Evolutionary conservation across 768 basidiomycete genomes (phyloP), one percentile per base, ranked within the genome.

Genomic region (Lentinula edodes): DNA sequence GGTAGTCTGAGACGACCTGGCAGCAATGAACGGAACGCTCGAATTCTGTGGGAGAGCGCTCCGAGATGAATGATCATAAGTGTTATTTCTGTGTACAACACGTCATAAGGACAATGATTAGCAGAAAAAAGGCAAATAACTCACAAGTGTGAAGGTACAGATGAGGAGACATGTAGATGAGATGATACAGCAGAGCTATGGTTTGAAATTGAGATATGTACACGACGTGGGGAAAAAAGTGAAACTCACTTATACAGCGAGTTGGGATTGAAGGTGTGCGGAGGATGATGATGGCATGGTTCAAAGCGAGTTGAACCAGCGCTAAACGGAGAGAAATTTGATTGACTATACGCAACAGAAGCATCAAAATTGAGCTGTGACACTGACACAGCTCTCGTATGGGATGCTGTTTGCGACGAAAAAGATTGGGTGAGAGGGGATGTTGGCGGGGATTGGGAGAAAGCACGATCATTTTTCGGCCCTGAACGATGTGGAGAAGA

Each of bases 301-400:
- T 35, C 52, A n/a, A 34, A 53, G 32, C 38, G 52, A 35, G 34
- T 53, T 36, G 52, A 13, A 10, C 41, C 38, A 39, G 38, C 41
- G n/a, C 38, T 43, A 9, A 36, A 36, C 12, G 58, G 48, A 15
- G 43, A 35, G 8, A 9, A 23, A 13, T 59, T 46, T 9, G 58
- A 23, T 2, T 34, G 18, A 8, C 18, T 23, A 23, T 59, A 59
- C 13, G 58, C 58, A 32, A 59, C 58, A 48, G 58, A 46, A 32
- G 46, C n/a, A 50, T 59, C 58, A 23, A 59, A 59, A 20, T 59
- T 35, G 9, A 59, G 46, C 32, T 59, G 58, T n/a, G 58, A 48
- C 9, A 51, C 48, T 9, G 55, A 36, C 38, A 34, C 55, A 18
- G 55, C 28, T 42, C 53, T 55, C n/a, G 53, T 38, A 41, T 55